Percentiles rank a stretch among this genome's conserved stretches.
These are phyloP conservation scores for Vitis amurensis DNA, from an alignment of 164 flowering plant species.

Conservation along the genomic window DNA sequence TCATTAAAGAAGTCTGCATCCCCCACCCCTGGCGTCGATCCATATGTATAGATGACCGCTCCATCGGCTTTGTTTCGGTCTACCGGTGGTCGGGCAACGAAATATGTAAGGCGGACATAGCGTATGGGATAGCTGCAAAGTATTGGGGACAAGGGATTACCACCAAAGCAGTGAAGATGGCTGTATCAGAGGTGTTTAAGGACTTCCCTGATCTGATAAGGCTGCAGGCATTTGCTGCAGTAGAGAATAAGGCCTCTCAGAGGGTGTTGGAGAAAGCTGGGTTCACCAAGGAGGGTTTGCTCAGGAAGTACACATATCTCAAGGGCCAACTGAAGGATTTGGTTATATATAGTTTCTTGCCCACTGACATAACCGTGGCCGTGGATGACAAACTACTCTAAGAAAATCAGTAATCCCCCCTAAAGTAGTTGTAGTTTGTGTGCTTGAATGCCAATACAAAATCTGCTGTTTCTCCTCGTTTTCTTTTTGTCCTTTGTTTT, in stretches of 20 bases:
- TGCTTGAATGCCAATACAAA: too few species aligned
- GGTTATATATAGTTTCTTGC: constrained; percentile 28
- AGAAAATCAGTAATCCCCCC: too few species aligned
- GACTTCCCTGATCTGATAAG: constrained; percentile 35
- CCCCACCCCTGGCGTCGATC: constrained; percentile 44
- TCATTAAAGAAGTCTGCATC: constrained; percentile 26
- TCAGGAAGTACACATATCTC: constrained; percentile 33
- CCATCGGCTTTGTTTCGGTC: constrained; percentile 36
- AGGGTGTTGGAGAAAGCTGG: constrained; percentile 53
- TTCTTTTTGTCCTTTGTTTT: too few species aligned
- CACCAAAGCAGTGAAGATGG: constrained; percentile 36
- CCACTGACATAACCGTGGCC: constrained; percentile 9
- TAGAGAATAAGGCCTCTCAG: constrained; percentile 38
- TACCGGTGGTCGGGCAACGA: constrained; percentile 21
- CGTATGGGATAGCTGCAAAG: constrained; percentile 27
- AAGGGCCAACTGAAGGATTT: constrained; percentile 34
- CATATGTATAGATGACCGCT: constrained; percentile 35
- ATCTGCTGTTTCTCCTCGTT: too few species aligned
- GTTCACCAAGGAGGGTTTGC: constrained; percentile 39
- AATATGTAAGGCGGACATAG: constrained; percentile 26
- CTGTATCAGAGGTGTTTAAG: constrained; percentile 26
- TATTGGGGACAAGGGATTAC: constrained; percentile 41
- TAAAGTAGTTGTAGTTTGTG: too few species aligned
- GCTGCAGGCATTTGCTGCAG: constrained; percentile 32
- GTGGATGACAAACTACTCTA: too few species aligned